These are phyloP conservation scores for Hypholoma sublateritium DNA, from an alignment of 768 basidiomycete species.

Conservation along the genomic window DNA sequence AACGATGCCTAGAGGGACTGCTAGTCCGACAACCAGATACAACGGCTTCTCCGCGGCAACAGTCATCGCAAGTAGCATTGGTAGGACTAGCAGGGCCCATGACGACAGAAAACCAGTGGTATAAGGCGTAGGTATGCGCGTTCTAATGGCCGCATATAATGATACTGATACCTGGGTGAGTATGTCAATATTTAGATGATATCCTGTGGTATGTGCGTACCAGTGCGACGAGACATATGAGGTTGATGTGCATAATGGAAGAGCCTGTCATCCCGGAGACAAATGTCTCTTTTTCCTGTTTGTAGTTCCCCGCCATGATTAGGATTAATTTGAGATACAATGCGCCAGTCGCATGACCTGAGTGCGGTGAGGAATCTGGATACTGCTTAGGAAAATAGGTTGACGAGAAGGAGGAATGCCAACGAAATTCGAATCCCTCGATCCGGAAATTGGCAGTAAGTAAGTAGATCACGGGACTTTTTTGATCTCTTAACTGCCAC, in stretches of 20 bases:
- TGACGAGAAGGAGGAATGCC: too few species aligned
- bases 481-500: too few species aligned
- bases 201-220: slow-evolving; percentile 19
- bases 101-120: slow-evolving; percentile 45
- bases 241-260: slow-evolving; percentile 61
- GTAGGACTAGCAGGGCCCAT: slow-evolving; percentile 67
- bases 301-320: slow-evolving; percentile 45
- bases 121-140: slow-evolving; percentile 42
- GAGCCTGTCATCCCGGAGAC: slow-evolving; percentile 76
- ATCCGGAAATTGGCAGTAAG: too few species aligned
- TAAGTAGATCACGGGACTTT: too few species aligned
- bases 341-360: not conserved
- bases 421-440: too few species aligned
- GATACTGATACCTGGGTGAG: slow-evolving; percentile 62
- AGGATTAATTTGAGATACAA: not conserved
- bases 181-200: not conserved
- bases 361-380: not conserved
- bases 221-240: slow-evolving; percentile 48
- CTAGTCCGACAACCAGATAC: slow-evolving; percentile 48
- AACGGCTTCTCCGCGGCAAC: slow-evolving; percentile 61
- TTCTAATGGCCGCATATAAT: slow-evolving; percentile 60
- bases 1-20: slow-evolving; percentile 44
- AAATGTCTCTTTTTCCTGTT: slow-evolving; percentile 78
- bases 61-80: slow-evolving; percentile 83
- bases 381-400: too few species aligned